Base-by-base conservation (phyloP, 2,329 filamentous ascomycete species). In the Scedosporium boydii region DNA sequence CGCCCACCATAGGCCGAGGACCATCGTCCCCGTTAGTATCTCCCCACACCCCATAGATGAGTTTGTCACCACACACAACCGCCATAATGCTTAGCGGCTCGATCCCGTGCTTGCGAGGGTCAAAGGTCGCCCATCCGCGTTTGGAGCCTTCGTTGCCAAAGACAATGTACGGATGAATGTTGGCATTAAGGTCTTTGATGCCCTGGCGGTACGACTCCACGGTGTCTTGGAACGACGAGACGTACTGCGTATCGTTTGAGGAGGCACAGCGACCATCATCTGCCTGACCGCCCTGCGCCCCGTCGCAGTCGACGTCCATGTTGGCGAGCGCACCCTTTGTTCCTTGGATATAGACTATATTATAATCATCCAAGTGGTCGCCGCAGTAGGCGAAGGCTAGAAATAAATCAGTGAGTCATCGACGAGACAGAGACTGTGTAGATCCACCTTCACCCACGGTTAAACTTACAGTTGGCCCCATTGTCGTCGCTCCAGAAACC, bases 261-360 rank as follows among this genome's bases (percentile, higher is more conserved):
- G 71, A 74, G 41, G 69, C 73, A 66, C 82, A 84, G 48, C 76
- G 75, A 1, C 78, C 77, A 34, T 76, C 77, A 62, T 76, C 73
- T 42, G 73, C 73, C 29, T 71, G 66, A 6, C 74, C 73, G 23
- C 71, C 69, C 62, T 81, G 75, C 6, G 73, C 68, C 23, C 83
- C 83, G 66, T 86, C 82, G 67, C 83, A 86, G 71, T 84, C 82
- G 61, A 85, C 75, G 66, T 85, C 82, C 79, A 85, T 83, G 70
- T 85, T 79, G 60, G 74, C 77, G 46, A 84, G 72, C 44, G 75
- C 66, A 23, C 73, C 73, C 4, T 70, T 67, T 3, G 69, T 71
- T 55, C 77, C 77, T 63, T 79, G 77, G 14, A 85, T 69, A 70
- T 80, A 85, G 63, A 85, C 71, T 53, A 80, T 73, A 42, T 75